Evolutionary conservation across 371 early-diverging fungal genomes (phyloP).

Genomic region (Mucor plumbeus): DNA sequence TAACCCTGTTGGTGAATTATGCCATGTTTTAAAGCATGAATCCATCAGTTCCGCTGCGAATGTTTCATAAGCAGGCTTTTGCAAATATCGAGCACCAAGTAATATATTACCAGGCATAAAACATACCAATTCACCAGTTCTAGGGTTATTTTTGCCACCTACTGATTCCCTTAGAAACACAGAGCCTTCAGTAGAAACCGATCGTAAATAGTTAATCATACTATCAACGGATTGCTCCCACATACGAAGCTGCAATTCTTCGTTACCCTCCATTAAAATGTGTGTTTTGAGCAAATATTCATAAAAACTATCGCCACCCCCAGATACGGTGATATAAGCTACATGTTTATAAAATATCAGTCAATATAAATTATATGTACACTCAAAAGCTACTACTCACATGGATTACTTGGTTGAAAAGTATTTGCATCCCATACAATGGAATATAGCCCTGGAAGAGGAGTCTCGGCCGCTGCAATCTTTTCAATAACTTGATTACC

Average conservation of each 20-base stretch:
- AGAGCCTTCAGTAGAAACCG: slow-evolving; percentile 6
- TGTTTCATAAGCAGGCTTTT: slow-evolving; percentile 16
- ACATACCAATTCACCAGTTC: slow-evolving; percentile 50
- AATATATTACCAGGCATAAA: slow-evolving; percentile 53
- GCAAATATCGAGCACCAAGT: slow-evolving; percentile 40
- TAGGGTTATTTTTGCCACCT: slow-evolving; percentile 35
- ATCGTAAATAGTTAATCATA: slow-evolving; percentile 48
- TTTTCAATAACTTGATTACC: slow-evolving; percentile 1
- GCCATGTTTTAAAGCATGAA: slow-evolving; percentile 43
- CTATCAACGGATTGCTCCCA: slow-evolving; percentile 49
- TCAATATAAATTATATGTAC: not conserved
- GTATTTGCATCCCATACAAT: not conserved
- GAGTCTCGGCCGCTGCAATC: not conserved
- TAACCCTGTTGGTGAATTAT: slow-evolving; percentile 37
- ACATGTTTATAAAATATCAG: not conserved
- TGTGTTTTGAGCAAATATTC: slow-evolving; percentile 80
- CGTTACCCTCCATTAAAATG: slow-evolving; percentile 56
- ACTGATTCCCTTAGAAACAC: slow-evolving; percentile 17
- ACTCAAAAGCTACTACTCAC: not conserved
- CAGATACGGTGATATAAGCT: slow-evolving; percentile 58
- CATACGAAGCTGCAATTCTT: slow-evolving; percentile 45
- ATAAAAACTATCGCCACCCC: slow-evolving; percentile 88
- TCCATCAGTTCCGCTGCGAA: slow-evolving; percentile 48
- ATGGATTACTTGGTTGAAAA: not conserved
- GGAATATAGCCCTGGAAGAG: not conserved